These are phyloP conservation scores for Zygosaccharomyces pseudorouxii DNA, from an alignment of 805 yeast species.

Conservation along the genomic window DNA sequence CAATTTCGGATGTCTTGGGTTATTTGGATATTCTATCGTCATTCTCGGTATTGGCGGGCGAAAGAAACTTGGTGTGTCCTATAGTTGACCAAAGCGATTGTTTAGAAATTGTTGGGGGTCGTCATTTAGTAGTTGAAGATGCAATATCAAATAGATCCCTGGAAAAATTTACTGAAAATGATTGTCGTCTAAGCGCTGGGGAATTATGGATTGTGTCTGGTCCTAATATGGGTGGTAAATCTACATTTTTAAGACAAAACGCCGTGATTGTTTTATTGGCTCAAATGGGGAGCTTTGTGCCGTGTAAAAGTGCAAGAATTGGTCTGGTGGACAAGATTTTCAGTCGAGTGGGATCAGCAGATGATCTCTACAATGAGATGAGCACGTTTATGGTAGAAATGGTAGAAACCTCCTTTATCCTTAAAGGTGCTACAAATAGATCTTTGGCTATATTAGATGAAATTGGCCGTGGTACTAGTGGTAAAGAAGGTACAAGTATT, in stretches of 20 bases:
- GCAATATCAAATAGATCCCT: conserved; percentile 49
- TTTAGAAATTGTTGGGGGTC: conserved; percentile 56
- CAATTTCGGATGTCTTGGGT: conserved; percentile 50
- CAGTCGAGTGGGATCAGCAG: conserved; percentile 81
- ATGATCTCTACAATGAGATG: conserved; percentile 68
- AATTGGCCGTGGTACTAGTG: conserved; percentile 86
- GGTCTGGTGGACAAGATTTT: conserved; percentile 76
- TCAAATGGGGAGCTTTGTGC: conserved; percentile 71
- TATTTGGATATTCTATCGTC: conserved; percentile 68
- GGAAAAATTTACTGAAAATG: conserved; percentile 33
- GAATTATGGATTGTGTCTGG: conserved; percentile 69
- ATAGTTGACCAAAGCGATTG: conserved; percentile 44
- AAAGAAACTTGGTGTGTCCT: conserved; percentile 64
- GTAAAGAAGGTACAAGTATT: conserved; percentile 76
- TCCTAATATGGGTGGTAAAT: conserved; percentile 87
- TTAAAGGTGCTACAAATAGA: conserved; percentile 56
- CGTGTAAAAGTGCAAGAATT: conserved; percentile 56
- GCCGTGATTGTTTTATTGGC: conserved; percentile 65
- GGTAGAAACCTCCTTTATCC: conserved; percentile 73
- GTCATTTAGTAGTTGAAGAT: conserved; percentile 84
- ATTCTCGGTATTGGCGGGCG: conserved; percentile 68
- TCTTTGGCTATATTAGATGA: conserved; percentile 83
- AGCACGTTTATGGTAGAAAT: conserved; percentile 94
- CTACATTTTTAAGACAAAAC: conserved; percentile 68
- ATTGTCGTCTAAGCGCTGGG: conserved; percentile 26